Conservation (phyloP, 805 yeast genomes). For the Vanderwaltozyma verrucispora region DNA sequence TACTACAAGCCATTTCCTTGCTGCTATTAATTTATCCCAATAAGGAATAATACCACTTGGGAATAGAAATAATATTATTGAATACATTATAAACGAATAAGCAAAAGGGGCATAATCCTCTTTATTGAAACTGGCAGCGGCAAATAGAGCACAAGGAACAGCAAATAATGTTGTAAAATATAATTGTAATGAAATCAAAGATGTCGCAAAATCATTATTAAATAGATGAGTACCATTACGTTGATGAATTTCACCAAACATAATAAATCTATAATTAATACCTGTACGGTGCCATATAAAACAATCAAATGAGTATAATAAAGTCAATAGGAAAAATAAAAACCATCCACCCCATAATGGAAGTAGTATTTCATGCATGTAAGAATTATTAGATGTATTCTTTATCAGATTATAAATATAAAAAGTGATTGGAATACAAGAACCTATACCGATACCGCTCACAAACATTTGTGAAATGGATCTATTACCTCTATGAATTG, state of each 20-base stretch:
- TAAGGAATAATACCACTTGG: conserved; percentile 20
- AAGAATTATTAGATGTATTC: background rate
- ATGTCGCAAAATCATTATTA: conserved; percentile 29
- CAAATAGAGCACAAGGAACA: conserved; percentile 46
- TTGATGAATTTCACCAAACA: conserved; percentile 62
- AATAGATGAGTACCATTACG: conserved; percentile 36
- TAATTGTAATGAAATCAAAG: conserved; percentile 34
- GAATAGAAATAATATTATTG: conserved; percentile 9
- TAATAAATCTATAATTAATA: conserved; percentile 84
- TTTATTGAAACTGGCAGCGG: conserved; percentile 65
- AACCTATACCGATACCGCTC: conserved; percentile 46
- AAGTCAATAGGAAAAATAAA: conserved; percentile 44
- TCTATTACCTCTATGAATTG: conserved; percentile 26
- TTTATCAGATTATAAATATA: background rate
- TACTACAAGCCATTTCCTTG: conserved; percentile 68
- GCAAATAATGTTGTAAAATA: conserved; percentile 55
- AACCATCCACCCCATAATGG: conserved; percentile 94
- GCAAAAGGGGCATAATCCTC: conserved; percentile 69
- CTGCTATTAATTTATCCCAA: conserved; percentile 32
- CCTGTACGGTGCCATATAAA: conserved; percentile 61
- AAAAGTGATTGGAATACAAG: conserved; percentile 61
- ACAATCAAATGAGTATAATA: conserved; percentile 60
- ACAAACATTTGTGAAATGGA: conserved; percentile 36
- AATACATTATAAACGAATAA: conserved; percentile 32
- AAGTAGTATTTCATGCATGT: conserved; percentile 35